Conservation (phyloP, 148 eudicot species). For the Polygonum aviculare region DNA sequence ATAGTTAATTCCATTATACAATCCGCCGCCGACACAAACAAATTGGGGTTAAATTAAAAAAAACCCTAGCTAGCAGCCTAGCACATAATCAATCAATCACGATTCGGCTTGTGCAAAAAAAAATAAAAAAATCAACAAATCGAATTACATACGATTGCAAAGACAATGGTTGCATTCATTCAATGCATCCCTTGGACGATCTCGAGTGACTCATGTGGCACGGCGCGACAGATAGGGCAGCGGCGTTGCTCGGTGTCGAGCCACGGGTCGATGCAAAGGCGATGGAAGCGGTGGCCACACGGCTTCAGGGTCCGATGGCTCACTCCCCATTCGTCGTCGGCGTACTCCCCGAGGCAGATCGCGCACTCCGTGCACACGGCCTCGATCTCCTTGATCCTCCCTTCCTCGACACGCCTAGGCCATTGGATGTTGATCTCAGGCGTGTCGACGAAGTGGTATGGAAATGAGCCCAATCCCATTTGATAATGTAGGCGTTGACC, state of each 20-base stretch:
- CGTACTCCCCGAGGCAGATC: not conserved
- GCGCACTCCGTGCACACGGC: not conserved
- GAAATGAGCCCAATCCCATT: too few species aligned
- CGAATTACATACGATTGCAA: too few species aligned
- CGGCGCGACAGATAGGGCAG: conserved; percentile 11
- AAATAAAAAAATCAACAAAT: too few species aligned
- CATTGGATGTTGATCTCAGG: not conserved
- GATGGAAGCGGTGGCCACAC: not conserved
- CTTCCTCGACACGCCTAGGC: not conserved
- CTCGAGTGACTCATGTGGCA: too few species aligned
- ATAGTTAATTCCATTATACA: too few species aligned
- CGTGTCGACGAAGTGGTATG: too few species aligned
- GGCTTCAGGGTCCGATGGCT: not conserved
- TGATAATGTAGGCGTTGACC: too few species aligned
- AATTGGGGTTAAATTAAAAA: too few species aligned
- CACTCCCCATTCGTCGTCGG: not conserved
- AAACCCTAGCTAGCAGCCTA: too few species aligned
- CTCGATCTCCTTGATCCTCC: not conserved
- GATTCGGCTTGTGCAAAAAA: too few species aligned
- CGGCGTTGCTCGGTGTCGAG: not conserved
- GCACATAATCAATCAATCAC: too few species aligned
- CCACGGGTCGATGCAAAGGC: not conserved
- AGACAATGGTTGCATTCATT: not conserved
- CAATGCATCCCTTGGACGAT: not conserved
- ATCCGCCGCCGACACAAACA: too few species aligned